phyloP scores from a whole-genome alignment of 306 rosid genomes.

The Medicago arabica region DNA sequence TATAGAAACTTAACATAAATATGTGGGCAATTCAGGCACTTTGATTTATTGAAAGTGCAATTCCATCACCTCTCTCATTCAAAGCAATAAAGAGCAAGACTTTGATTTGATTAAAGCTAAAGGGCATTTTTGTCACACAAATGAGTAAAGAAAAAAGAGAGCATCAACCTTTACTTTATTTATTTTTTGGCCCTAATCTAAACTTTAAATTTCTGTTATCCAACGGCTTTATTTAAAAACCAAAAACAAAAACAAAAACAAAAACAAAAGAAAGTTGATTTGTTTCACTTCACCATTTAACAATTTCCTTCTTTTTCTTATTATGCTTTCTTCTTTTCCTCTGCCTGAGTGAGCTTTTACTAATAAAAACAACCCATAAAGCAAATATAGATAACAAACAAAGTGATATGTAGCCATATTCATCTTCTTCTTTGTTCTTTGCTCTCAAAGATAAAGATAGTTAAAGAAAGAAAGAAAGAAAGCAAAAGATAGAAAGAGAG shows the following conservation, averaged over 20 bases:
- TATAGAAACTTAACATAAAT: constrained; percentile 8
- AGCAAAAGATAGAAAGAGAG: constrained; percentile 10
- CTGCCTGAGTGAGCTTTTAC: constrained; percentile 53
- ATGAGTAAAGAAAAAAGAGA: constrained; percentile 49
- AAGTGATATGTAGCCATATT: constrained; percentile 40
- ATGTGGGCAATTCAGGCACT: constrained; percentile 59
- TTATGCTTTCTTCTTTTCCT: constrained; percentile 43
- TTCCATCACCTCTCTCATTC: constrained; percentile 57
- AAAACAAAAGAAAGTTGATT: neutral
- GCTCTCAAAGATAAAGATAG: constrained; percentile 53
- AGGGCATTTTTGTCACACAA: constrained; percentile 78
- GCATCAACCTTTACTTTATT: constrained; percentile 54
- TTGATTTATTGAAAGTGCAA: constrained; percentile 67
- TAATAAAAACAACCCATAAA: constrained; percentile 55
- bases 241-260: neutral
- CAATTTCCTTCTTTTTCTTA: constrained; percentile 42
- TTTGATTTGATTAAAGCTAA: constrained; percentile 81
- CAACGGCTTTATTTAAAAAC: constrained; percentile 58
- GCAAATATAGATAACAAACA: constrained; percentile 46
- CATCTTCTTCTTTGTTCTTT: constrained; percentile 50
- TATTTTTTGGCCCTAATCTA: constrained; percentile 54
- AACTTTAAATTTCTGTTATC: constrained; percentile 81
- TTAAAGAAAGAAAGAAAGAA: constrained; percentile 54
- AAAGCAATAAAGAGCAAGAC: constrained; percentile 72
- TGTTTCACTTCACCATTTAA: constrained; percentile 30